phyloP scores from a whole-genome alignment of 2,329 filamentous ascomycete species.

The Calonectria hongkongensis region DNA sequence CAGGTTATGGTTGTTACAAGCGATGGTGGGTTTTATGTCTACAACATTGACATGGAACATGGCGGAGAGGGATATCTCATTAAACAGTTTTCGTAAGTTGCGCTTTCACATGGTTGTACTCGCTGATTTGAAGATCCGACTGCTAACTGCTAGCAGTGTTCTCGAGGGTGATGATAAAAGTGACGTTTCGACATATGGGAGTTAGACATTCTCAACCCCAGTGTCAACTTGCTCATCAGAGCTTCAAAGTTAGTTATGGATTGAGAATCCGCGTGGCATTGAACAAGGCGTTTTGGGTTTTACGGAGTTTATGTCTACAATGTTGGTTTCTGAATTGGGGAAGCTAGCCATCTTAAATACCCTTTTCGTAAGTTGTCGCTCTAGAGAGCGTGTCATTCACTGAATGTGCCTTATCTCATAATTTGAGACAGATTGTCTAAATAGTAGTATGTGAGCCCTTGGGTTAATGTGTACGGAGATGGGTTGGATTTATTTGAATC shows the following conservation, averaged over 20 bases:
- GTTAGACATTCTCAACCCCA: conserved; percentile 38
- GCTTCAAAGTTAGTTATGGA: not conserved
- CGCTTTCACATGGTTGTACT: not conserved
- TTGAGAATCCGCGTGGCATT: conserved; percentile 17
- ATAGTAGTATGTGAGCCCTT: not conserved
- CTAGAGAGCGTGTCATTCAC: not conserved
- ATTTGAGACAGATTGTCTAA: not conserved
- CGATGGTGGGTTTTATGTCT: conserved; percentile 96
- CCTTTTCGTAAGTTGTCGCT: conserved; percentile 33
- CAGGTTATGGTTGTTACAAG: conserved; percentile 99
- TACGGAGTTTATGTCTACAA: conserved; percentile 11
- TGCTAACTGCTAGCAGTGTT: conserved; percentile 61
- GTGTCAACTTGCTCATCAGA: not conserved
- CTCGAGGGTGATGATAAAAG: conserved; percentile 74
- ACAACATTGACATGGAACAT: conserved; percentile 94
- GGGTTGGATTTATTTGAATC: not conserved
- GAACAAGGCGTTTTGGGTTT: conserved; percentile 27
- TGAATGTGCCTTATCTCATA: not conserved
- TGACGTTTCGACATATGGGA: conserved; percentile 68
- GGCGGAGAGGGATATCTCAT: conserved; percentile 94
- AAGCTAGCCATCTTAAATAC: conserved; percentile 38
- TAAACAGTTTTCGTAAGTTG: conserved; percentile 92
- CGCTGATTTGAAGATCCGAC: not conserved
- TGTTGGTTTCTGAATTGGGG: conserved; percentile 22
- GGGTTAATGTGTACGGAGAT: not conserved